A percentile compares a stretch with the other conserved stretches of the same genome.
Conservation (phyloP, 164 flowering plant species). For the Aristolochia contorta region DNA sequence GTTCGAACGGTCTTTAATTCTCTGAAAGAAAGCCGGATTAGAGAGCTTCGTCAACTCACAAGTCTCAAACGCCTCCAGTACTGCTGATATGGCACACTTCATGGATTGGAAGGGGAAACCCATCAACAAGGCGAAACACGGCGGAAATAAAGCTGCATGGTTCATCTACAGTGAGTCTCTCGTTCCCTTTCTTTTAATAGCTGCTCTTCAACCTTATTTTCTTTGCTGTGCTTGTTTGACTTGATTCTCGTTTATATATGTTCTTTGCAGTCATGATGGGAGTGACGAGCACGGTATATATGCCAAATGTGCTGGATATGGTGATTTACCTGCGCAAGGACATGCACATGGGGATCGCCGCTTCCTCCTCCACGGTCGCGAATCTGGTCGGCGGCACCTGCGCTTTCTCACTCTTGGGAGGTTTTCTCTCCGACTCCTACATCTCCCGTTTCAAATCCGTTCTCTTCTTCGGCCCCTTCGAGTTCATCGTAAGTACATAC, state of each 20-base stretch:
- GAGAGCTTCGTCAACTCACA: not conserved
- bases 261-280: constrained; percentile 10
- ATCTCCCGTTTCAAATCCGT: constrained; percentile 15
- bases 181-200: not conserved
- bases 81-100: not conserved
- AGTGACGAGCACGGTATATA: constrained; percentile 6
- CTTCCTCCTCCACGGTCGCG: constrained; percentile 9
- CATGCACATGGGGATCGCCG: constrained; percentile 14
- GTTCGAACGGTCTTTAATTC: too few species aligned
- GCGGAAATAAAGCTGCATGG: constrained; percentile 12
- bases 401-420: constrained; percentile 13
- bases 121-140: constrained; percentile 12
- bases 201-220: too few species aligned
- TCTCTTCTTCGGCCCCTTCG: constrained; percentile 13
- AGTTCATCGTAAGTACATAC: constrained; percentile 2
- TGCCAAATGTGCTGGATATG: constrained; percentile 12
- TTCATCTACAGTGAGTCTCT: constrained; percentile 13
- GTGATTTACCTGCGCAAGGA: constrained; percentile 10
- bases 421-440: constrained; percentile 18
- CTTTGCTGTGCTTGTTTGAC: too few species aligned
- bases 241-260: too few species aligned
- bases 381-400: constrained; percentile 16
- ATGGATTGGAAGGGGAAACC: constrained; percentile 14
- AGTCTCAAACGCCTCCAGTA: not conserved
- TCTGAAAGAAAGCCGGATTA: too few species aligned